phyloP scores from a whole-genome alignment of 2,329 filamentous ascomycete genomes.

The Hypoxylon sp. region DNA sequence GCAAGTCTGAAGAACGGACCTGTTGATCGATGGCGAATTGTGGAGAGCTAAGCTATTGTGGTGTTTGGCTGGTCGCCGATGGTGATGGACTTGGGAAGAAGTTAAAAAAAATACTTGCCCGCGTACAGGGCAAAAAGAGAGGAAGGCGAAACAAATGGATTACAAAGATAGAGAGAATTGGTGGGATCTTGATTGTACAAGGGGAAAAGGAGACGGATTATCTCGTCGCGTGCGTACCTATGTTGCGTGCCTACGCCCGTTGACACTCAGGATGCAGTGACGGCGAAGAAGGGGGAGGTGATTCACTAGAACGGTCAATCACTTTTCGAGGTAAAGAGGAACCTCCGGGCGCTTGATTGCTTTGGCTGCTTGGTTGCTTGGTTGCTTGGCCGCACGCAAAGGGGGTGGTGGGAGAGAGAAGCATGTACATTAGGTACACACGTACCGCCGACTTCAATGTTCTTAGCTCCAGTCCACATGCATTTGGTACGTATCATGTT shows the following conservation, averaged over 20 bases:
- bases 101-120: constrained; percentile 11
- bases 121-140: constrained; percentile 24
- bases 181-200: constrained; percentile 31
- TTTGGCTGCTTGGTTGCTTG: constrained; percentile 17
- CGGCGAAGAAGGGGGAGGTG: constrained; percentile 35
- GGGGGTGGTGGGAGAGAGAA: constrained; percentile 27
- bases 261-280: constrained; percentile 32
- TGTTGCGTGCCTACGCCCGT: constrained; percentile 26
- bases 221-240: constrained; percentile 28
- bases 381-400: constrained; percentile 33
- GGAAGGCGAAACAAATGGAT: constrained; percentile 27
- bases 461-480: too few species aligned
- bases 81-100: constrained; percentile 22
- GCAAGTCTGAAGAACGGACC: constrained; percentile 9
- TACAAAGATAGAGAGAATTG: constrained; percentile 35
- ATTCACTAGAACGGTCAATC: constrained; percentile 26
- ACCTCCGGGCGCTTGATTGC: constrained; percentile 35
- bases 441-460: not conserved
- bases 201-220: constrained; percentile 46
- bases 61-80: constrained; percentile 4
- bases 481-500: not conserved
- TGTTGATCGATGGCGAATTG: constrained; percentile 2
- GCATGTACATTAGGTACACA: constrained; percentile 13
- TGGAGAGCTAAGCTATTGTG: not conserved
- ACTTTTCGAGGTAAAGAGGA: constrained; percentile 28